These are phyloP conservation scores for Rhinocladiella similis DNA, from an alignment of 2,329 filamentous ascomycete species.

Conservation along the genomic window DNA sequence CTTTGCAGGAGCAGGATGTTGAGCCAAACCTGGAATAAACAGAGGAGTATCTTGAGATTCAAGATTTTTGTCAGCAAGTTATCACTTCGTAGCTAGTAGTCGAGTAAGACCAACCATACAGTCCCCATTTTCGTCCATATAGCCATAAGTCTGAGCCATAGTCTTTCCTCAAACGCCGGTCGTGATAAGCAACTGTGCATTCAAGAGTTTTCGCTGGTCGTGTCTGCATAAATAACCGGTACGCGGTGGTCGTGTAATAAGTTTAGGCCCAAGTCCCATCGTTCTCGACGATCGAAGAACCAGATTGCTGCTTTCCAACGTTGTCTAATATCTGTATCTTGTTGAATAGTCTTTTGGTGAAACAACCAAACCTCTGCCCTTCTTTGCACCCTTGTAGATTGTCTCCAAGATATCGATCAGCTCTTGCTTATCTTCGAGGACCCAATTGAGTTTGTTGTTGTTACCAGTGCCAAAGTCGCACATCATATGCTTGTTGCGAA, in stretches of 20 bases:
- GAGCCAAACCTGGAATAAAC: conserved; percentile 3
- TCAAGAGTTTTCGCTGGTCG: too few relatives aligned
- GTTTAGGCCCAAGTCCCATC: too few relatives aligned
- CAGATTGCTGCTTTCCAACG: background rate
- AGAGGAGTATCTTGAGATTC: conserved; percentile 1
- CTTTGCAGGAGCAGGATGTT: background rate
- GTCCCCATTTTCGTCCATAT: conserved; percentile 1
- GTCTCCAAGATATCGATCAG: conserved; percentile 98
- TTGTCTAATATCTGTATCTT: conserved; percentile 62
- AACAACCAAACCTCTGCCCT: conserved; percentile 92
- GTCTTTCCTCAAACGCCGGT: background rate
- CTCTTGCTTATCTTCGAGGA: conserved; percentile 96
- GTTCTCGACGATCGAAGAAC: too few relatives aligned
- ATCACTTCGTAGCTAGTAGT: conserved; percentile 17
- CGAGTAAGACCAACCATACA: conserved; percentile 26
- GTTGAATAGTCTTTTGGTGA: conserved; percentile 85
- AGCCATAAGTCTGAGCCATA: background rate
- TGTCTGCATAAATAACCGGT: too few relatives aligned
- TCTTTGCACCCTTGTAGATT: conserved; percentile 97
- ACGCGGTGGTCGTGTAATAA: too few relatives aligned
- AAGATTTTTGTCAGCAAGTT: conserved; percentile 21
- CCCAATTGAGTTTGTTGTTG: conserved; percentile 98
- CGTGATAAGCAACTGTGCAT: background rate
- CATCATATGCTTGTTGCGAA: conserved; percentile 78
- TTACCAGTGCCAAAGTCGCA: conserved; percentile 97